phyloP scores from a whole-genome alignment of 2,329 filamentous ascomycete species.

The Trichoderma breve region DNA sequence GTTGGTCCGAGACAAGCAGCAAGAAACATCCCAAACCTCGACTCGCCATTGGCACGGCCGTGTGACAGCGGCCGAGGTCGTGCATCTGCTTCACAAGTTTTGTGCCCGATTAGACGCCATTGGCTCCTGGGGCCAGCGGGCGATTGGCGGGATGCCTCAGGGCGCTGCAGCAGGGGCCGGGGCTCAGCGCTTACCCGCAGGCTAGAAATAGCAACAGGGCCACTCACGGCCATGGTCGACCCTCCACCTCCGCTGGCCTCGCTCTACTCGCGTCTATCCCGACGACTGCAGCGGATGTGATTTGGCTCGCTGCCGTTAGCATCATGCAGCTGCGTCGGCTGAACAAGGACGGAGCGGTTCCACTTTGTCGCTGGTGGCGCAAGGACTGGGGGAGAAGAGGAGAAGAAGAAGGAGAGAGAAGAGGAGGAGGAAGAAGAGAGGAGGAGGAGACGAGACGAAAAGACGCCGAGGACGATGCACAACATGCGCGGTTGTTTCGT shows the following conservation, averaged over 20 bases:
- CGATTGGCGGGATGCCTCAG: constrained; percentile 9
- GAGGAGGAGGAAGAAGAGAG: background rate
- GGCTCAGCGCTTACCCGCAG: constrained; percentile 17
- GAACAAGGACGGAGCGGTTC: background rate
- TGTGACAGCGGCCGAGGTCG: constrained; percentile 5
- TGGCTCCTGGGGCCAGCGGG: background rate
- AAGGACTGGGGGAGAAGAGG: background rate
- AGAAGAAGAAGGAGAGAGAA: background rate
- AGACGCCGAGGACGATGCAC: background rate
- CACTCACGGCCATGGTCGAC: constrained; percentile 10
- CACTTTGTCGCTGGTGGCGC: background rate
- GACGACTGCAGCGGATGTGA: background rate
- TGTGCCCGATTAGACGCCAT: constrained; percentile 5
- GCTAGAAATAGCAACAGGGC: constrained; percentile 17
- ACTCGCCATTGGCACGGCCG: background rate
- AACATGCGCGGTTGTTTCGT: constrained; percentile 19
- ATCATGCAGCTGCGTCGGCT: constrained; percentile 1
- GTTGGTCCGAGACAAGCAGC: background rate
- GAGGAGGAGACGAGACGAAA: background rate
- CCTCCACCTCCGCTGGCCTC: constrained; percentile 6
- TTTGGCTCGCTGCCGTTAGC: background rate
- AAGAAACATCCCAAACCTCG: background rate
- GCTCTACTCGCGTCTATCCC: background rate
- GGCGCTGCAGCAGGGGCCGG: constrained; percentile 2
- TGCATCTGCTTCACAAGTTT: background rate